phyloP scores from a whole-genome alignment of 2,329 filamentous ascomycete genomes.

The Trichoderma sp. region DNA sequence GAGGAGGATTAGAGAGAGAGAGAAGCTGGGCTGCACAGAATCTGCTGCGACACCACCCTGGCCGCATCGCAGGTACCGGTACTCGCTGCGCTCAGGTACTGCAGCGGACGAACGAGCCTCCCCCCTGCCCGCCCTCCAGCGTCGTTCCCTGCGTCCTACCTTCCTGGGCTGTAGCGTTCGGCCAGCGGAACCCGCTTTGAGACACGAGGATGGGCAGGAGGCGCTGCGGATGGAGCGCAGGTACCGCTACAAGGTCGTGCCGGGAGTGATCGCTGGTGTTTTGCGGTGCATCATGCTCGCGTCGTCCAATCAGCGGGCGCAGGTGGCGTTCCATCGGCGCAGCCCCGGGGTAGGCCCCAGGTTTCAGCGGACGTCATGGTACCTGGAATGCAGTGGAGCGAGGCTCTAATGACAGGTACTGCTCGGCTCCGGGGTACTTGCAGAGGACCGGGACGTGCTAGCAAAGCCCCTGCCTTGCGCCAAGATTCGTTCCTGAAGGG shows the following conservation, averaged over 20 bases:
- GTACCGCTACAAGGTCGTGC: background rate
- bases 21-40: constrained; percentile 8
- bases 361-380: constrained; percentile 26
- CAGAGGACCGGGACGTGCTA: background rate
- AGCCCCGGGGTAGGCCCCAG: constrained; percentile 22
- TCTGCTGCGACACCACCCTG: constrained; percentile 24
- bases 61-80: constrained; percentile 6
- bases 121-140: constrained; percentile 11
- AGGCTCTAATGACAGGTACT: constrained; percentile 14
- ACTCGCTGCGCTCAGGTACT: background rate
- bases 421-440: constrained; percentile 1
- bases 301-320: constrained; percentile 25
- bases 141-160: constrained; percentile 16
- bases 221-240: background rate
- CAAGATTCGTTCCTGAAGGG: constrained; percentile 29
- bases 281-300: constrained; percentile 22
- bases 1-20: constrained; percentile 22
- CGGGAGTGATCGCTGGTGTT: constrained; percentile 24
- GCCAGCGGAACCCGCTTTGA: constrained; percentile 24
- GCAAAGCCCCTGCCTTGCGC: constrained; percentile 9
- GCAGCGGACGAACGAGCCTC: constrained; percentile 11
- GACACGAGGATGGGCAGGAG: constrained; percentile 28
- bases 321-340: constrained; percentile 22
- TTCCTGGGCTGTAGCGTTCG: background rate
- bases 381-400: background rate